Evolutionary conservation across 1,284 basidiomycete species (phyloP).

Genomic region (Inonotus hispidus): DNA sequence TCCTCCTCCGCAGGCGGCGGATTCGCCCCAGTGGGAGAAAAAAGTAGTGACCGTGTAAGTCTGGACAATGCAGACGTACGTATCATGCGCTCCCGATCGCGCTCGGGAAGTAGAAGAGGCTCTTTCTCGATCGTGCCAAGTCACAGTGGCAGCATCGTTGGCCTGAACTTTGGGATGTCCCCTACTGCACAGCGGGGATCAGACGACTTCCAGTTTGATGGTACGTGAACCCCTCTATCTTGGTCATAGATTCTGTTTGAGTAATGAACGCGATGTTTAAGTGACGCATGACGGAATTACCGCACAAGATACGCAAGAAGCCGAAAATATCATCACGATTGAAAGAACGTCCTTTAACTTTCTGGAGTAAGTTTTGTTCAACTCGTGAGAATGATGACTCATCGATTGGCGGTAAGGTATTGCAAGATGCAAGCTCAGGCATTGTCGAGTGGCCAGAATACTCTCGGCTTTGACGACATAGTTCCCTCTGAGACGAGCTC

Average conservation of each 20-base stretch:
- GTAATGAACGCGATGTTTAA: not conserved
- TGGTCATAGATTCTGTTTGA: not conserved
- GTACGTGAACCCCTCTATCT: conserved; percentile 40
- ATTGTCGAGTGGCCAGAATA: conserved; percentile 39
- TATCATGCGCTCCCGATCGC: conserved; percentile 38
- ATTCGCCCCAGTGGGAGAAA: conserved; percentile 31
- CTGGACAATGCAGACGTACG: conserved; percentile 47
- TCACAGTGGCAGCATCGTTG: conserved; percentile 37
- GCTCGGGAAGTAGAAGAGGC: conserved; percentile 29
- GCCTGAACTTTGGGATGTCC: conserved; percentile 38
- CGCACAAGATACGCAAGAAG: conserved; percentile 42
- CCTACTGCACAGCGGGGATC: conserved; percentile 31
- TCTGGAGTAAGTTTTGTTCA: conserved; percentile 49
- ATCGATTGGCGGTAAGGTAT: conserved; percentile 44
- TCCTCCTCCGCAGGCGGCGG: conserved; percentile 44
- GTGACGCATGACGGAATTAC: conserved; percentile 30
- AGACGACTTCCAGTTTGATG: conserved; percentile 62
- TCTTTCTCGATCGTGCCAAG: conserved; percentile 41
- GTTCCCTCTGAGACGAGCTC: conserved; percentile 62
- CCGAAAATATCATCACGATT: conserved; percentile 49
- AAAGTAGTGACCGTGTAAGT: conserved; percentile 40
- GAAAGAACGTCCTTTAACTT: conserved; percentile 76
- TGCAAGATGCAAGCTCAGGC: conserved; percentile 67
- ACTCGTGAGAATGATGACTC: not conserved
- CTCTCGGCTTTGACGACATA: conserved; percentile 57